Conservation (phyloP, 2,329 filamentous ascomycete species). For the Phaeosphaeriaceae sp. region DNA sequence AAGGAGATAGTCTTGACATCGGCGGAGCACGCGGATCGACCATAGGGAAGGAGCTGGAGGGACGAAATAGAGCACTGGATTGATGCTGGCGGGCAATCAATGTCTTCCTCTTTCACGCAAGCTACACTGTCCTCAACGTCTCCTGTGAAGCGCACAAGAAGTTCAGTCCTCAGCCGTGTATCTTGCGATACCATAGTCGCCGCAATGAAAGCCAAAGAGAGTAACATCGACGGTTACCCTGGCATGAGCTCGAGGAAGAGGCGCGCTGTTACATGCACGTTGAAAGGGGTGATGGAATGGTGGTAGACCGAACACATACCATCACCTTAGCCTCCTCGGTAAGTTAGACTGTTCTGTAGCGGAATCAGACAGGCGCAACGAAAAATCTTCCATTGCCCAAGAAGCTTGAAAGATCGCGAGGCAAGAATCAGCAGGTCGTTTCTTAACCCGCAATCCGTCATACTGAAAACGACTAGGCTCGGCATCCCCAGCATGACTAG, state of each 20-base stretch:
- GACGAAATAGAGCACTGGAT: too few species aligned
- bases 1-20: too few species aligned
- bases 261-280: background rate
- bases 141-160: too few species aligned
- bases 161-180: too few species aligned
- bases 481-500: constrained; percentile 27
- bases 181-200: background rate
- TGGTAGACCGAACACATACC: background rate
- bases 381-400: background rate
- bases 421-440: constrained; percentile 5
- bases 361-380: background rate
- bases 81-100: too few species aligned
- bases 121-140: too few species aligned
- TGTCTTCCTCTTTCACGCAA: too few species aligned
- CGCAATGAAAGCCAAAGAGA: background rate
- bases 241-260: background rate
- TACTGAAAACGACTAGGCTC: constrained; percentile 7
- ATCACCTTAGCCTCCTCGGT: background rate
- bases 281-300: background rate
- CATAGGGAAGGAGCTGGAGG: too few species aligned
- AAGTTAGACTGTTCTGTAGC: background rate
- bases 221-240: background rate
- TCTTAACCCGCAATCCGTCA: constrained; percentile 28
- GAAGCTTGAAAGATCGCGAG: background rate
- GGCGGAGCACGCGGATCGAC: too few species aligned